Conservation (phyloP, 2,329 filamentous ascomycete species). For the Tolypocladium sp. region DNA sequence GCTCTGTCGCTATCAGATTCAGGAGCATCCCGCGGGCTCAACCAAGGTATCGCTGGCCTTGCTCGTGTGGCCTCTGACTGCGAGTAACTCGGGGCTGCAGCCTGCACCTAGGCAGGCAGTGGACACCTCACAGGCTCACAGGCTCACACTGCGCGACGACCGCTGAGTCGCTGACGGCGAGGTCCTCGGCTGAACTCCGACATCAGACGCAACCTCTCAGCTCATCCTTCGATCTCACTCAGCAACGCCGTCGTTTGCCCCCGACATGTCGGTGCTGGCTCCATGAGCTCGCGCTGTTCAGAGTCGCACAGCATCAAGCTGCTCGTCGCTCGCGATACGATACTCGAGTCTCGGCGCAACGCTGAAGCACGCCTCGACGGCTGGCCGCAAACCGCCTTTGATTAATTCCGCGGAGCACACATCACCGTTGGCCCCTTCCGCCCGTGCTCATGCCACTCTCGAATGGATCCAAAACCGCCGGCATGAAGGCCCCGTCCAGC, state of each 20-base stretch:
- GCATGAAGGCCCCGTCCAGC: constrained; percentile 9
- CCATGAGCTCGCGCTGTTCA: not conserved
- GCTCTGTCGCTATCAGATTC: no score
- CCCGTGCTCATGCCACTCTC: not conserved
- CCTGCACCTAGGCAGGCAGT: not conserved
- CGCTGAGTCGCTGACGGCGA: not conserved
- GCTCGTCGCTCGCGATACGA: not conserved
- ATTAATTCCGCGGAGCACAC: no score
- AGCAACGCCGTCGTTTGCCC: not conserved
- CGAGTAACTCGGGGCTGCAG: not conserved
- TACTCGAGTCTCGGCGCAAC: not conserved
- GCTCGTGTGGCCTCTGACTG: not conserved
- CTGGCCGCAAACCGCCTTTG: no score
- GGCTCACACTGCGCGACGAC: not conserved
- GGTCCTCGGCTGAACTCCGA: not conserved
- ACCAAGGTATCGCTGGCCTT: not conserved
- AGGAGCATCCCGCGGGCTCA: no score
- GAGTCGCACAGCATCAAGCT: not conserved
- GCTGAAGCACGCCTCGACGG: not conserved
- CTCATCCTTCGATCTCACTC: not conserved
- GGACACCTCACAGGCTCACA: not conserved
- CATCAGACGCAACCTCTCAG: not conserved
- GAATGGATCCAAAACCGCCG: not conserved
- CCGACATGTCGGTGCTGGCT: not conserved
- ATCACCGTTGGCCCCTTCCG: no score